A percentile compares a stretch with the other conserved stretches of the same genome.
phyloP scores from a whole-genome alignment of 768 basidiomycete genomes.

The Amanita rubescens region DNA sequence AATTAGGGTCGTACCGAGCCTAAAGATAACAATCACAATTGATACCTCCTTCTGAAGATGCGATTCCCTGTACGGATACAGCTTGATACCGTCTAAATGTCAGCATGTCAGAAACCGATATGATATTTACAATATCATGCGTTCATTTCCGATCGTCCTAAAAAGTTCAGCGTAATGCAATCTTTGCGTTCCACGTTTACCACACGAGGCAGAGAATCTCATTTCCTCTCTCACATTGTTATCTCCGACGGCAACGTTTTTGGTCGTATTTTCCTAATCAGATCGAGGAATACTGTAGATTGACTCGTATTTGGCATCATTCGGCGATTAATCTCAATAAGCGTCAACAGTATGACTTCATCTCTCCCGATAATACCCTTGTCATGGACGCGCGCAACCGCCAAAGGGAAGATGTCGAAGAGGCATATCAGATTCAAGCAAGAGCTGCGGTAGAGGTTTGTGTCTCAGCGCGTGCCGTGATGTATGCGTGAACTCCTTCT shows the following conservation, averaged over 20 bases:
- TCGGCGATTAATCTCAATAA: conserved; percentile 1
- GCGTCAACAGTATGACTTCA: neutral
- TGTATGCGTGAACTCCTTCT: conserved; percentile 6
- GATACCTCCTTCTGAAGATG: conserved; percentile 1
- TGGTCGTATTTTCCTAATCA: neutral
- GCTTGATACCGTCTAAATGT: neutral
- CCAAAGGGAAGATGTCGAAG: conserved; percentile 46
- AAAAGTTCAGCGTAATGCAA: neutral
- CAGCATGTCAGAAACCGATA: too few relatives aligned
- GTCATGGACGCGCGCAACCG: conserved; percentile 30
- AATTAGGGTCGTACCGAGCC: conserved; percentile 49
- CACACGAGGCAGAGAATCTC: neutral
- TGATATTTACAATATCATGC: too few relatives aligned
- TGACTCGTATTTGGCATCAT: neutral
- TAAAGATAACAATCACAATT: conserved; percentile 15
- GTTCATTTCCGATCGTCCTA: neutral
- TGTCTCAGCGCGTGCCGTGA: conserved; percentile 10
- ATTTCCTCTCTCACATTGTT: neutral
- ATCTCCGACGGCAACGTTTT: neutral
- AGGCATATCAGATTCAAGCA: conserved; percentile 53
- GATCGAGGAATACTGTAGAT: neutral
- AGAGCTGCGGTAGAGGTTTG: conserved; percentile 49
- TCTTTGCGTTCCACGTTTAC: neutral
- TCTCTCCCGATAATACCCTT: neutral
- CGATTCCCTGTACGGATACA: neutral